Base-by-base conservation (phyloP, 345 rosid genomes). In the Xanthoceras sorbifolium region DNA sequence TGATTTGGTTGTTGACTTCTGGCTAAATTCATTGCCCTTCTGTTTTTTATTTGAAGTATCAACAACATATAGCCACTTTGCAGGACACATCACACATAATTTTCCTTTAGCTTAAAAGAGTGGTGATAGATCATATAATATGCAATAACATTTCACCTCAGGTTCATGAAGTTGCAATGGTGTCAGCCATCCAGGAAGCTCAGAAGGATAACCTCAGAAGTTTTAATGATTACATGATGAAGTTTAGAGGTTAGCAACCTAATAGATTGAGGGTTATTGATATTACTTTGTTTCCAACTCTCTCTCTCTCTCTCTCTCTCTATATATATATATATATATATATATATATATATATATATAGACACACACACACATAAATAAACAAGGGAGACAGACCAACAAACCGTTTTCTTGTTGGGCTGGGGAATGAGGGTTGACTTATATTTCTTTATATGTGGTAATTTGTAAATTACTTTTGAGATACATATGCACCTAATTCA, bases 81-180 rank as follows among this genome's bases (percentile, higher is more conserved):
- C 32, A 5, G n/a, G 29, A 29, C 46, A 26, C 5, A 40, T 67
- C 63, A 31, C 65, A 10, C 12, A 3, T 57, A 8, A 57, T n/a
- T 22, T 69, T 25, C n/a, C 55, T 23, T 31, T 61, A 54, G 23
- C 38, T 6, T n/a, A 11, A 74, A 36, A 25, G 20, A 32, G 48
- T 29, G 25, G 60, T 59, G 55, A 20, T 48, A 26, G 40, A 52
- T 77, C 23, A 66, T 70, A 23, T 32, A 52, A 22, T 61, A n/a
- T 67, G 60, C 44, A 22, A 59, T 73, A 48, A 71, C 67, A 68
- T n/a, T 73, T 77, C 22, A 76, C 64, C 22, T 6, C 76, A 96
- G 99, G 95, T 96, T 81, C 99, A 91, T 87, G 99, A 93, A 86
- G 91, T 96, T 94, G 94, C 98, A 77, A 90, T 96, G 91, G 97